Evolutionary conservation across 441 rosid genomes (phyloP).

Genomic region (Adansonia gregorii): DNA sequence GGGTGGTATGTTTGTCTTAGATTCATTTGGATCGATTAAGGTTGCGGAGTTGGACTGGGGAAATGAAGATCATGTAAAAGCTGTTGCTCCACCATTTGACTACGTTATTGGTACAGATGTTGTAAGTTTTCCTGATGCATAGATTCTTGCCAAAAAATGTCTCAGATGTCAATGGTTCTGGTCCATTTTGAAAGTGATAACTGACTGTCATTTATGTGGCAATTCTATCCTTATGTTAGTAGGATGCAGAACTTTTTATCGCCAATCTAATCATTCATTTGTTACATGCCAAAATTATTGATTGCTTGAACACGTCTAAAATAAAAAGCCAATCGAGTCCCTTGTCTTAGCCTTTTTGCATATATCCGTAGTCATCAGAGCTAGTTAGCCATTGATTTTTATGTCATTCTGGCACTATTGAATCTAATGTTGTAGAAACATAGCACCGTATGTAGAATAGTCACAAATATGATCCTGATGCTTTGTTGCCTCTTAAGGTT

Average conservation of each 20-base stretch:
- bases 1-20: constrained; percentile 44
- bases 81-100: constrained; percentile 84
- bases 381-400: constrained; percentile 1
- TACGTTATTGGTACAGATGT: constrained; percentile 91
- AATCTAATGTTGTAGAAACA: neutral
- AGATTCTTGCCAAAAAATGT: constrained; percentile 9
- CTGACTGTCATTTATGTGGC: neutral
- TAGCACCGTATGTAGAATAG: neutral
- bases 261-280: neutral
- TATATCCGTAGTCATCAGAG: neutral
- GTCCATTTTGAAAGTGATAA: constrained; percentile 1
- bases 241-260: neutral
- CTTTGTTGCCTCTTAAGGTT: constrained; percentile 53
- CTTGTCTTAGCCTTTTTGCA: neutral
- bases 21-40: constrained; percentile 80
- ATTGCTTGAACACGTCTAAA: neutral
- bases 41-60: constrained; percentile 94
- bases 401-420: neutral
- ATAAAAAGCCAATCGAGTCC: neutral
- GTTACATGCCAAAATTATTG: neutral
- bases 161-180: neutral
- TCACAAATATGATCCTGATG: constrained; percentile 23
- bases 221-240: neutral
- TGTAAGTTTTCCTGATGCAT: constrained; percentile 51
- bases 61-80: constrained; percentile 70